Evolutionary conservation across 805 yeast species (phyloP).

Genomic region (Yarrowia sp.): DNA sequence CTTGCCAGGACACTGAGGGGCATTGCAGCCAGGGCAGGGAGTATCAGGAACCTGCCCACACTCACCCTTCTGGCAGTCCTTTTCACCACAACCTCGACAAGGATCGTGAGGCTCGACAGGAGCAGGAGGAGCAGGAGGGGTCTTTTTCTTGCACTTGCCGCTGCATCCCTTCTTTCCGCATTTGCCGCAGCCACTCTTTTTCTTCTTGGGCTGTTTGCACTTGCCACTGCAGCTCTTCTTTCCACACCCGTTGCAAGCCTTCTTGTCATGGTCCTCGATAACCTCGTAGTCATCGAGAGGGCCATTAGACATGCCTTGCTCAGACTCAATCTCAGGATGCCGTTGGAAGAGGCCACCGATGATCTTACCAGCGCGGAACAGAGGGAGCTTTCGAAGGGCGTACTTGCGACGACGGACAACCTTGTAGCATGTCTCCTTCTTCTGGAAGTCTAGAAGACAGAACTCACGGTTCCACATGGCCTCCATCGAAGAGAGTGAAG

Average conservation of each 20-base stretch:
- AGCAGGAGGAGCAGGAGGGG: conserved; percentile 1
- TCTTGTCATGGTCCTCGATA: background rate
- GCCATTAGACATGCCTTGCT: background rate
- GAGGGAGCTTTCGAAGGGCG: conserved; percentile 16
- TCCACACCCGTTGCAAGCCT: background rate
- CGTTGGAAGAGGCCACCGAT: conserved; percentile 15
- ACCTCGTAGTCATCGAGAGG: conserved; percentile 3
- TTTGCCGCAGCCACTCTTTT: background rate
- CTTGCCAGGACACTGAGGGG: conserved; percentile 11
- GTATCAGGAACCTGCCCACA: background rate
- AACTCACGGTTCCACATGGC: conserved; percentile 21
- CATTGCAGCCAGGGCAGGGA: conserved; percentile 4
- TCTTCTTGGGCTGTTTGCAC: conserved; percentile 12
- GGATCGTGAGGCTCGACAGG: background rate
- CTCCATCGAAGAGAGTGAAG: conserved; percentile 13
- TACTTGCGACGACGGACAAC: conserved; percentile 24
- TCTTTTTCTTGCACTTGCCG: conserved; percentile 13
- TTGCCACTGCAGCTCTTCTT: conserved; percentile 21
- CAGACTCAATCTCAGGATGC: conserved; percentile 2
- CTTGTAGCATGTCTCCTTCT: conserved; percentile 9
- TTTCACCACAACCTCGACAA: conserved; percentile 16
- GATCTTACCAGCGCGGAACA: conserved; percentile 12
- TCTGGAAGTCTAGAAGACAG: conserved; percentile 13
- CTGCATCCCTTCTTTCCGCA: conserved; percentile 19
- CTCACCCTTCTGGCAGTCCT: conserved; percentile 13